These are phyloP conservation scores for Ascochyta pisi DNA, from an alignment of 2,329 filamentous ascomycete genomes.

Conservation along the genomic window DNA sequence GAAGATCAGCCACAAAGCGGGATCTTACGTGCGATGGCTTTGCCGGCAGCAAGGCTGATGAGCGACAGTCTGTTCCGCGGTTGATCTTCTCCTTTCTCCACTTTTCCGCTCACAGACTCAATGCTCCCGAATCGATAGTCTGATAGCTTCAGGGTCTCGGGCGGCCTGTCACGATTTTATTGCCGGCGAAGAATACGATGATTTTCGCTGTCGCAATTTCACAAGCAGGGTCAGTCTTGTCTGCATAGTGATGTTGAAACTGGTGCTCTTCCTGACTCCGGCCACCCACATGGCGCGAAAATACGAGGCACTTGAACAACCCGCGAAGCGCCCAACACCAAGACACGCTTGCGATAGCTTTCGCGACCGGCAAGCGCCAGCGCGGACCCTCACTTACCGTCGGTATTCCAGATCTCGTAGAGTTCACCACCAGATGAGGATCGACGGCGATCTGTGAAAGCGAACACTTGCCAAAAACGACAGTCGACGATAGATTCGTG, in stretches of 20 bases:
- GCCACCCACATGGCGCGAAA: slow-evolving; percentile 18
- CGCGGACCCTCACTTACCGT: slow-evolving; percentile 5
- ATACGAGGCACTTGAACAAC: slow-evolving; percentile 15
- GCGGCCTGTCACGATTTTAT: slow-evolving; percentile 7
- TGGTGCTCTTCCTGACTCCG: slow-evolving; percentile 13
- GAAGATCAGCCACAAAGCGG: slow-evolving; percentile 2
- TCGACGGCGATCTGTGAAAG: slow-evolving; percentile 11
- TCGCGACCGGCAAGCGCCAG: slow-evolving; percentile 4
- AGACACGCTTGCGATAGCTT: slow-evolving; percentile 4
- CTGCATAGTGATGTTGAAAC: slow-evolving; percentile 18
- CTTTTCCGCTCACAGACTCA: slow-evolving; percentile 14
- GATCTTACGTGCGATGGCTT: slow-evolving; percentile 2
- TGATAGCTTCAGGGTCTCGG: slow-evolving; percentile 6
- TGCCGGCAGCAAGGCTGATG: slow-evolving; percentile 9
- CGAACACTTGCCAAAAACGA: slow-evolving; percentile 14
- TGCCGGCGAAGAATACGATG: slow-evolving; percentile 7
- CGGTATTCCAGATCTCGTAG: slow-evolving; percentile 14
- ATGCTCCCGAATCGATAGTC: slow-evolving; percentile 23
- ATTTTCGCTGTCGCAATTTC: slow-evolving; percentile 22
- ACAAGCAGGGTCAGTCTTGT: slow-evolving; percentile 13
- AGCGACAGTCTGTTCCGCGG: slow-evolving; percentile 5
- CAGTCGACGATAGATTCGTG: slow-evolving; percentile 13
- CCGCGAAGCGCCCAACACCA: slow-evolving; percentile 17
- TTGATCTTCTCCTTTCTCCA: slow-evolving; percentile 16
- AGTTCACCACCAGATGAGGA: slow-evolving; percentile 13